Evolutionary conservation across 345 rosid genomes (phyloP).

Genomic region (Salix brachista): DNA sequence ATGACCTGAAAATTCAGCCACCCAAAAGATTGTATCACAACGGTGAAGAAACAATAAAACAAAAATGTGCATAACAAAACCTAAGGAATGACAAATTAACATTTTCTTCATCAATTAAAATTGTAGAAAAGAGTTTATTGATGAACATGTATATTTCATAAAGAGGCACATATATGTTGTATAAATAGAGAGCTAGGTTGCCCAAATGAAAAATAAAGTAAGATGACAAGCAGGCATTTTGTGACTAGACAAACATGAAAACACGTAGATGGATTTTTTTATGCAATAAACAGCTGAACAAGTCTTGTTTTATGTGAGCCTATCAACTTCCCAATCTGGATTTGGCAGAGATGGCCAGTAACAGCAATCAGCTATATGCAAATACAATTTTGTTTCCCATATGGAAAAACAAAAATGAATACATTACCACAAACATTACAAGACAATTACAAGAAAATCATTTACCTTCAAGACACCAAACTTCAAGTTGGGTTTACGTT

Average conservation of each 20-base stretch:
- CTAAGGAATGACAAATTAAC: not conserved
- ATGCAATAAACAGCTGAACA: not conserved
- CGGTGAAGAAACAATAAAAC: not conserved
- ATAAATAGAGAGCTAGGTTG: not conserved
- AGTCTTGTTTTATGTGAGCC: not conserved
- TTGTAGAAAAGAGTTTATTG: no score
- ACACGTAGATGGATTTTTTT: not conserved
- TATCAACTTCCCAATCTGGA: not conserved
- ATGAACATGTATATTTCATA: no score
- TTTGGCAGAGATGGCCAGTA: not conserved
- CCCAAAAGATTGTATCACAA: constrained; percentile 4
- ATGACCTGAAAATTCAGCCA: constrained; percentile 55
- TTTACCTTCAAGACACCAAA: not conserved
- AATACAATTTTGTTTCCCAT: not conserved
- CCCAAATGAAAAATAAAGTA: not conserved
- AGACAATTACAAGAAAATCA: not conserved
- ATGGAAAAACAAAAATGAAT: not conserved
- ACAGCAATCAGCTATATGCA: not conserved
- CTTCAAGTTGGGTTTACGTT: not conserved
- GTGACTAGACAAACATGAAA: not conserved
- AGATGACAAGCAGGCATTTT: not conserved
- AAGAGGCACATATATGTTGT: no score
- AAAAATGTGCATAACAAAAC: not conserved
- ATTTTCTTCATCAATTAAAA: not conserved
- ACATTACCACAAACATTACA: not conserved